Conservation (phyloP, 208 protist genomes). For the Balamuthia mandrillaris region DNA sequence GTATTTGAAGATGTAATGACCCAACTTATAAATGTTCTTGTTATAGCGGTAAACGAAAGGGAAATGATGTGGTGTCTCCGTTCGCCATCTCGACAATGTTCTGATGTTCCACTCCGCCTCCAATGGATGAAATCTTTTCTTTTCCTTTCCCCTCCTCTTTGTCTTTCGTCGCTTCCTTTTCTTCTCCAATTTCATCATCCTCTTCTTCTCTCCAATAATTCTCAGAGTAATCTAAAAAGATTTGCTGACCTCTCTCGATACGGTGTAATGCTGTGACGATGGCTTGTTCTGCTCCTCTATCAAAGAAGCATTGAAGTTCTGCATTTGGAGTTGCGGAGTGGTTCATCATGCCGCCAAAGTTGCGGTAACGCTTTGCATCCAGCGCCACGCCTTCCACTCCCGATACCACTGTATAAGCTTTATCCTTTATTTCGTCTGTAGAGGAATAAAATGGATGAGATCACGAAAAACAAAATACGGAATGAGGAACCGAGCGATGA, state of each 20-base stretch:
- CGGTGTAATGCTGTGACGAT: conserved; percentile 32
- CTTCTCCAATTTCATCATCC: not conserved
- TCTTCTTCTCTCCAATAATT: conserved; percentile 39
- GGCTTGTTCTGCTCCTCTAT: conserved; percentile 27
- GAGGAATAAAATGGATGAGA: not conserved
- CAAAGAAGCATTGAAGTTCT: conserved; percentile 42
- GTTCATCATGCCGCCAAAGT: conserved; percentile 40
- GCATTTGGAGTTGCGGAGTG: conserved; percentile 21
- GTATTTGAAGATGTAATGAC: too few species aligned
- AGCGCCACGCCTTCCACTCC: conserved; percentile 19
- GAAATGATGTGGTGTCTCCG: too few species aligned
- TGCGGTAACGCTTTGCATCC: conserved; percentile 1
- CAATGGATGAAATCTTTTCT: not conserved
- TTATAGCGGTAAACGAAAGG: too few species aligned
- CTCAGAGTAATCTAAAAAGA: conserved; percentile 32
- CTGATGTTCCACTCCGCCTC: not conserved
- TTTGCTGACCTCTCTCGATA: conserved; percentile 33
- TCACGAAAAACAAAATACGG: too few species aligned
- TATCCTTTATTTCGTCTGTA: not conserved
- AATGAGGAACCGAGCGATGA: too few species aligned
- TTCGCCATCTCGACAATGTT: not conserved
- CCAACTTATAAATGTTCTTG: too few species aligned
- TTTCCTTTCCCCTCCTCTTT: not conserved
- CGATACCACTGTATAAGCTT: conserved; percentile 21
- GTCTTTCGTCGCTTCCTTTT: not conserved